Percentiles rank a stretch among this genome's conserved stretches.
These are phyloP conservation scores for Geotrichum ghanense DNA, from an alignment of 805 yeast species.

Conservation along the genomic window DNA sequence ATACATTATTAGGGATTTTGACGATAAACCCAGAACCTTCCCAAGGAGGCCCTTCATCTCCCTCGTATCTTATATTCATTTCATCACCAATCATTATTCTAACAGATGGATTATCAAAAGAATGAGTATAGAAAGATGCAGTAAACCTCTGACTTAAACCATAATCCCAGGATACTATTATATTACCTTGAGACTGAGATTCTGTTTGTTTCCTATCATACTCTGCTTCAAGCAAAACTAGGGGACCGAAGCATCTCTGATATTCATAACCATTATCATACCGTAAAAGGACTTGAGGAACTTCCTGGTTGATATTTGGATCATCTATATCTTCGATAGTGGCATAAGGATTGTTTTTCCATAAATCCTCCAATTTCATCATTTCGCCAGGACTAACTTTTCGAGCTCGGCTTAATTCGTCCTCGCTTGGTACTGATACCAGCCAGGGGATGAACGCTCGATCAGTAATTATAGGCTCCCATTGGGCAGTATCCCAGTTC, in stretches of 20 bases:
- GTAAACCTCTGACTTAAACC: conserved; percentile 54
- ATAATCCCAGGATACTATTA: conserved; percentile 62
- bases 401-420: conserved; percentile 43
- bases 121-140: conserved; percentile 58
- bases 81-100: conserved; percentile 81
- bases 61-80: conserved; percentile 53
- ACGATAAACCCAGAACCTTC: conserved; percentile 60
- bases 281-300: conserved; percentile 62
- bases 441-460: conserved; percentile 75
- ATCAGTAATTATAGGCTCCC: conserved; percentile 80
- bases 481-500: conserved; percentile 78
- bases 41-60: conserved; percentile 54
- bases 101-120: conserved; percentile 51
- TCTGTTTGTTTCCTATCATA: conserved; percentile 63
- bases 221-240: conserved; percentile 73
- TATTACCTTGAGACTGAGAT: conserved; percentile 62
- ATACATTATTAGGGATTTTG: conserved; percentile 52
- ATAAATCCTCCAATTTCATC: conserved; percentile 60
- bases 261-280: conserved; percentile 78
- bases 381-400: conserved; percentile 55
- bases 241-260: conserved; percentile 75
- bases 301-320: conserved; percentile 39
- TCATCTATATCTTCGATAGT: conserved; percentile 53
- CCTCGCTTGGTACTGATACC: conserved; percentile 57
- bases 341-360: conserved; percentile 66